Evolutionary conservation across 352 stramenopile genomes (phyloP).

Genomic region (Phytopythium delawarense): DNA sequence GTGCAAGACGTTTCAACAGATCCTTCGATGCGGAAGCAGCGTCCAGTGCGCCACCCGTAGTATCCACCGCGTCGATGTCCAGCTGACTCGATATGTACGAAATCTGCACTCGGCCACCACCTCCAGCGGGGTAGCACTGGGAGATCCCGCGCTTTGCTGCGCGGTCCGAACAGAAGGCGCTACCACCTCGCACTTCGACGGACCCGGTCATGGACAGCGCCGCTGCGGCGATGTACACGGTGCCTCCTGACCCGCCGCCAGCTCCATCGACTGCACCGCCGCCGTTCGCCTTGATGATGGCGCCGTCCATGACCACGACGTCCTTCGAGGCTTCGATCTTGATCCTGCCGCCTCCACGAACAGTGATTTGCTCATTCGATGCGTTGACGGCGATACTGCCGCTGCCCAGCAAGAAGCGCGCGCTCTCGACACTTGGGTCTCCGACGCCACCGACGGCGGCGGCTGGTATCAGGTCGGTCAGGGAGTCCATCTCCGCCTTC

Average conservation of each 20-base stretch:
- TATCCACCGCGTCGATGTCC: slow-evolving; percentile 44
- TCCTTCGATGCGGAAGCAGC: slow-evolving; percentile 15
- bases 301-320: slow-evolving; percentile 55
- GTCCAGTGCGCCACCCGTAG: slow-evolving; percentile 38
- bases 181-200: slow-evolving; percentile 45
- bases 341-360: slow-evolving; percentile 52
- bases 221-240: slow-evolving; percentile 40
- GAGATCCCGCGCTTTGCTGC: slow-evolving; percentile 20
- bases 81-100: slow-evolving; percentile 66
- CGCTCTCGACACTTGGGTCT: slow-evolving; percentile 23
- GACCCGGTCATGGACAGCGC: slow-evolving; percentile 40
- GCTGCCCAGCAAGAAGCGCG: slow-evolving; percentile 46
- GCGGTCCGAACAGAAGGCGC: slow-evolving; percentile 35
- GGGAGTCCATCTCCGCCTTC: slow-evolving; percentile 19
- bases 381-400: slow-evolving; percentile 21
- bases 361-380: neutral
- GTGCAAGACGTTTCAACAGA: slow-evolving; percentile 27
- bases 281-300: slow-evolving; percentile 49
- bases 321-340: slow-evolving; percentile 63
- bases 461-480: slow-evolving; percentile 16
- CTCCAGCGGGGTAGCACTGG: slow-evolving; percentile 55
- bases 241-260: slow-evolving; percentile 48
- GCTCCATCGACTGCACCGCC: slow-evolving; percentile 31
- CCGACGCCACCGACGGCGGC: slow-evolving; percentile 8
- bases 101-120: slow-evolving; percentile 63